Conservation (phyloP, 768 basidiomycete genomes). For the Amanita rimosa region DNA sequence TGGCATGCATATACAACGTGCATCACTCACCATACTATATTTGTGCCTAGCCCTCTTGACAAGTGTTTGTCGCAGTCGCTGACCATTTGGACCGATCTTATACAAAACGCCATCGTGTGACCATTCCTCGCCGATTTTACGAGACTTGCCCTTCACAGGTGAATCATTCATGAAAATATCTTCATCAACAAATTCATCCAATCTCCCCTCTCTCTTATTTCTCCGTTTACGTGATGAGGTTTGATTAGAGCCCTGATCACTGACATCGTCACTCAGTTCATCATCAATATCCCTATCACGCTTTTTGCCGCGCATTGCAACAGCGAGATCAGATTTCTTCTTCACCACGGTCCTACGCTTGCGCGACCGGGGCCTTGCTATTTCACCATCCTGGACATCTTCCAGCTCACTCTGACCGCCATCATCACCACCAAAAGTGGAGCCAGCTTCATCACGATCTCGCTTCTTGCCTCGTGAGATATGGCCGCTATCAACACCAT, state of each 20-base stretch:
- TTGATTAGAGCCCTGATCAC: slow-evolving; percentile 17
- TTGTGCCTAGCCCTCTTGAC: slow-evolving; percentile 62
- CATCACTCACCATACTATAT: slow-evolving; percentile 55
- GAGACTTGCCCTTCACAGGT: slow-evolving; percentile 40
- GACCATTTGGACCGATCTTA: slow-evolving; percentile 63
- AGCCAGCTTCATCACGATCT: slow-evolving; percentile 63
- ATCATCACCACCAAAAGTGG: slow-evolving; percentile 57
- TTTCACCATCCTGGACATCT: slow-evolving; percentile 27
- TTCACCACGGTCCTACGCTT: slow-evolving; percentile 48
- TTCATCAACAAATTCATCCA: slow-evolving; percentile 19
- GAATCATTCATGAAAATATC: slow-evolving; percentile 37
- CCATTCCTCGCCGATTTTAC: slow-evolving; percentile 69
- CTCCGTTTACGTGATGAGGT: slow-evolving; percentile 36
- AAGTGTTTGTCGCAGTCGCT: slow-evolving; percentile 56
- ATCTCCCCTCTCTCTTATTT: slow-evolving; percentile 29
- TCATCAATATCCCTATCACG: slow-evolving; percentile 49
- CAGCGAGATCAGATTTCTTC: slow-evolving; percentile 35
- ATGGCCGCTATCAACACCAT: slow-evolving; percentile 28
- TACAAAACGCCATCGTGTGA: slow-evolving; percentile 56
- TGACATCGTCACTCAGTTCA: slow-evolving; percentile 31
- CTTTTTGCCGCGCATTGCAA: slow-evolving; percentile 44
- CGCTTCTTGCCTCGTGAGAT: slow-evolving; percentile 58
- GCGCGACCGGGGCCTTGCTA: slow-evolving; percentile 33
- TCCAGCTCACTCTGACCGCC: slow-evolving; percentile 26
- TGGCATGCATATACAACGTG: slow-evolving; percentile 1